These are phyloP conservation scores for Auricularia auricula-judae DNA, from an alignment of 768 basidiomycete species.

Conservation along the genomic window DNA sequence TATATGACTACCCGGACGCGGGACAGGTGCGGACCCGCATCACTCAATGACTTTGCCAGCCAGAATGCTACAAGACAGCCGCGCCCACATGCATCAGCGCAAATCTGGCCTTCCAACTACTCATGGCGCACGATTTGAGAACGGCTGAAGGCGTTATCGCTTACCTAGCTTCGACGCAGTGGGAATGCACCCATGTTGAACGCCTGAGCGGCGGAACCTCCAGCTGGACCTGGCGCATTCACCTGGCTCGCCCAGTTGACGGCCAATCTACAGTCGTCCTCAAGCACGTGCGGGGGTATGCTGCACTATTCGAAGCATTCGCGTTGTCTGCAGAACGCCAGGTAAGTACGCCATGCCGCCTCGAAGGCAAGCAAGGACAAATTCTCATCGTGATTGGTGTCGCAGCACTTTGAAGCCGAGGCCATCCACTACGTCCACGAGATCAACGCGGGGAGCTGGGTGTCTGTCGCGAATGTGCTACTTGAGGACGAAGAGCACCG, in stretches of 20 bases:
- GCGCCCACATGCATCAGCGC: constrained; percentile 24
- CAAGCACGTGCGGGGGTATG: constrained; percentile 45
- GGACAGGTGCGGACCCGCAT: no score
- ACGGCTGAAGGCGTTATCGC: constrained; percentile 20
- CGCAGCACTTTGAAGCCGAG: constrained; percentile 30
- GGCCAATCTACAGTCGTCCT: constrained; percentile 39
- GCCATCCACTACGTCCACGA: constrained; percentile 35
- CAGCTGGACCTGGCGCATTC: constrained; percentile 52
- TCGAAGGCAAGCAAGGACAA: not conserved
- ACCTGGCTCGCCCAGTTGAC: constrained; percentile 27
- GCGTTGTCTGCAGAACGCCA: constrained; percentile 40
- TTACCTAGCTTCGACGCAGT: constrained; percentile 40
- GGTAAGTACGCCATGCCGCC: constrained; percentile 22
- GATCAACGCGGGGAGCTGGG: constrained; percentile 24
- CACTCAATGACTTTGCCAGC: constrained; percentile 34
- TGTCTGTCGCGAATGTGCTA: constrained; percentile 39
- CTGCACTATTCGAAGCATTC: constrained; percentile 16
- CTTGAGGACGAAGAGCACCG: constrained; percentile 33
- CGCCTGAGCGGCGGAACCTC: constrained; percentile 39
- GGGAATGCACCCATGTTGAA: constrained; percentile 29
- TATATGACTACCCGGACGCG: no score
- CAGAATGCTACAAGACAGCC: constrained; percentile 29
- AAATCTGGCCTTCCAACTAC: not conserved
- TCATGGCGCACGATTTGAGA: constrained; percentile 14
- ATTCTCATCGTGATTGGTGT: not conserved